phyloP scores from a whole-genome alignment of 768 basidiomycete genomes.

The Megacollybia marginata region DNA sequence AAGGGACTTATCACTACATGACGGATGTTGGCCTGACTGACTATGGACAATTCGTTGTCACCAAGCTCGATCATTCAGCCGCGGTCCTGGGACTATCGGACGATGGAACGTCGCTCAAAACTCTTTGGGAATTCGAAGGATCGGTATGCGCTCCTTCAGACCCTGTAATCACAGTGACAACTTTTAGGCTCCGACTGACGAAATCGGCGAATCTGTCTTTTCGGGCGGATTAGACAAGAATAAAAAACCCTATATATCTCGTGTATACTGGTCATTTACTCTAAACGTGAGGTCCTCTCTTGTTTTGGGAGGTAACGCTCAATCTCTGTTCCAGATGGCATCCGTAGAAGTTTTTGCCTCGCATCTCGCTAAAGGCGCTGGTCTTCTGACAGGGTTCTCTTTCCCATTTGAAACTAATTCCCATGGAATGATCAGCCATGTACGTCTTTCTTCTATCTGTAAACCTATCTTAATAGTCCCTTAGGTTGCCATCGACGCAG shows the following conservation, averaged over 20 bases:
- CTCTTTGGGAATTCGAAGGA: constrained; percentile 48
- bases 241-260: constrained; percentile 48
- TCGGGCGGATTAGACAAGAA: constrained; percentile 45
- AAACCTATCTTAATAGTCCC: background rate
- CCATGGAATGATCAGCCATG: constrained; percentile 67
- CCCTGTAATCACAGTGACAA: too few relatives aligned
- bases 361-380: constrained; percentile 38
- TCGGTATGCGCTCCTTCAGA: constrained; percentile 31
- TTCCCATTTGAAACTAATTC: constrained; percentile 59
- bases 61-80: constrained; percentile 33
- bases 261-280: constrained; percentile 60
- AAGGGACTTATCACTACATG: constrained; percentile 43
- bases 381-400: constrained; percentile 39
- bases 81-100: background rate
- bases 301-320: background rate
- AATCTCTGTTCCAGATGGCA: constrained; percentile 35
- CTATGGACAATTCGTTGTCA: constrained; percentile 57
- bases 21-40: constrained; percentile 53
- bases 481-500: constrained; percentile 48
- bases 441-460: constrained; percentile 21
- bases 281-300: constrained; percentile 35
- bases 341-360: constrained; percentile 47
- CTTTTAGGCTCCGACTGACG: constrained; percentile 32
- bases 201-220: constrained; percentile 44
- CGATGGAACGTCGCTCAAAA: constrained; percentile 27